Evolutionary conservation across 371 early-diverging fungal genomes (phyloP).

Genomic region (Phascolomyces articulosus): DNA sequence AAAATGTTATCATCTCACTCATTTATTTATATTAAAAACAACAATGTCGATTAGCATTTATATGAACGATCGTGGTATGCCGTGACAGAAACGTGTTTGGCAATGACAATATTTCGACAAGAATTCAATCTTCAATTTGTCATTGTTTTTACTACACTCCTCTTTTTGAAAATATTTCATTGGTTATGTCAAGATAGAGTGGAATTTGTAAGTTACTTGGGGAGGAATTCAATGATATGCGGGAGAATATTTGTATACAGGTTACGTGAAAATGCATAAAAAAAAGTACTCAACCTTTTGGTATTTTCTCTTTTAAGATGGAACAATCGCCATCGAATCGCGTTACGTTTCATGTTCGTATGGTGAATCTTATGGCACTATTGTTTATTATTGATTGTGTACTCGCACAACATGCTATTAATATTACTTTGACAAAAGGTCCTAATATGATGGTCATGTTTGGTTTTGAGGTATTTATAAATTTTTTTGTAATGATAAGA

Average conservation of each 20-base stretch:
- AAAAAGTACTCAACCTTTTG: too few species aligned
- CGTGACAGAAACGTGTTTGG: conserved; percentile 93
- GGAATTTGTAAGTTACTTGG: conserved; percentile 74
- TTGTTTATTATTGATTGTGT: conserved; percentile 70
- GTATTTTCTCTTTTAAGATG: too few species aligned
- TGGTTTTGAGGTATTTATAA: conserved; percentile 83
- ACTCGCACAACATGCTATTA: conserved; percentile 71
- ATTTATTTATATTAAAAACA: conserved; percentile 2
- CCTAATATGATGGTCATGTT: conserved; percentile 94
- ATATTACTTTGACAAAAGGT: conserved; percentile 62
- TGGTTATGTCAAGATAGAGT: conserved; percentile 94
- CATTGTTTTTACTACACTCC: conserved; percentile 77
- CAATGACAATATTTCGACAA: conserved; percentile 95
- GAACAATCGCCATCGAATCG: conserved; percentile 78
- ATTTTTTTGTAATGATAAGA: not conserved
- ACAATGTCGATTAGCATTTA: conserved; percentile 68
- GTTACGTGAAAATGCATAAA: too few species aligned
- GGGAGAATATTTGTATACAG: not conserved
- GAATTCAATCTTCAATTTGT: conserved; percentile 90
- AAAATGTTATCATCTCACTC: too few species aligned
- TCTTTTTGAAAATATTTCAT: conserved; percentile 93
- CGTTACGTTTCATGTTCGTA: conserved; percentile 67
- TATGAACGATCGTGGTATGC: conserved; percentile 97
- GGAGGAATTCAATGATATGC: not conserved
- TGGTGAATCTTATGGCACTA: conserved; percentile 65